Evolutionary conservation across 441 rosid species (phyloP).

Genomic region (Adansonia rubrostipa): DNA sequence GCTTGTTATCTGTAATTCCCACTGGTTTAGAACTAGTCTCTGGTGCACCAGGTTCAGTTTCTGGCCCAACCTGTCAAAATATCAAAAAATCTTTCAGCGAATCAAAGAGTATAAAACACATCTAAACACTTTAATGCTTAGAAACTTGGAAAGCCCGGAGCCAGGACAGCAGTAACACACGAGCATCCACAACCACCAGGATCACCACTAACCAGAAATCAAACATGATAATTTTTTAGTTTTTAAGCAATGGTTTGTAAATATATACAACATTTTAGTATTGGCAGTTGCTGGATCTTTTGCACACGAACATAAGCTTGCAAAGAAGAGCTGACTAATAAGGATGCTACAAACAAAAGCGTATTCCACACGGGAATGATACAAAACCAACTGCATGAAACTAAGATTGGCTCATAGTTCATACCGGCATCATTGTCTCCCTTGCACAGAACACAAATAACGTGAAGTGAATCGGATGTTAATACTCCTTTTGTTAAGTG

Average conservation of each 20-base stretch:
- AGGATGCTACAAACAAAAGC: background rate
- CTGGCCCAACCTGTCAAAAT: constrained; percentile 36
- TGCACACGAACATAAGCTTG: constrained; percentile 2
- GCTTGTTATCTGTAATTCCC: constrained; percentile 35
- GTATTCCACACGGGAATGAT: background rate
- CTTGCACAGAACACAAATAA: background rate
- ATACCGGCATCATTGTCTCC: constrained; percentile 4
- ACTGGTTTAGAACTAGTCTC: constrained; percentile 29
- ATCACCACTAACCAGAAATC: background rate
- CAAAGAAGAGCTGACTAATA: background rate
- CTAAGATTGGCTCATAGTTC: background rate
- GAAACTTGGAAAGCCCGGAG: background rate
- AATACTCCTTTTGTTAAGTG: background rate
- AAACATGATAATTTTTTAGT: background rate
- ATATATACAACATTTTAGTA: background rate
- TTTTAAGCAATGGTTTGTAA: background rate
- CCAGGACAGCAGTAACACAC: background rate
- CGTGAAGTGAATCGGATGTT: background rate
- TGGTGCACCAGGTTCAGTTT: constrained; percentile 23
- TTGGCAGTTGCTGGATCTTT: constrained; percentile 13
- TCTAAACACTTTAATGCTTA: background rate
- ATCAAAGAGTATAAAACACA: background rate
- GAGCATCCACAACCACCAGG: background rate
- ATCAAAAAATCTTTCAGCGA: background rate
- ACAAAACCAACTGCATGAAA: constrained; percentile 2